These are phyloP conservation scores for Beauveria medogensis DNA, from an alignment of 2,329 filamentous ascomycete species.

Conservation along the genomic window DNA sequence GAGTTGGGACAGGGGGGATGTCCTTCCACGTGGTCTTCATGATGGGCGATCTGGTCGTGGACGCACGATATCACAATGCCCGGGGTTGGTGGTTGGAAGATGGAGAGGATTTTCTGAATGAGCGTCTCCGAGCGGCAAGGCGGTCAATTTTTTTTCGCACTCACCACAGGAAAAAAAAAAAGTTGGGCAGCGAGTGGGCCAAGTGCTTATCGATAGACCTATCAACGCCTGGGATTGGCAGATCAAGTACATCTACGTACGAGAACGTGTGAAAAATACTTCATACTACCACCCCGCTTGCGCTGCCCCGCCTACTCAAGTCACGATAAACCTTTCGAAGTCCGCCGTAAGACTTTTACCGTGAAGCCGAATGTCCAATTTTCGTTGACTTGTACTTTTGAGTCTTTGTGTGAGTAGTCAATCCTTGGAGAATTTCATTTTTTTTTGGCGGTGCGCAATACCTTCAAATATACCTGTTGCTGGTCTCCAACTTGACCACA, in stretches of 20 bases:
- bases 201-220: constrained; percentile 20
- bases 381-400: background rate
- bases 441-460: background rate
- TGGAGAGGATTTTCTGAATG: constrained; percentile 11
- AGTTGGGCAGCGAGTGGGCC: constrained; percentile 9
- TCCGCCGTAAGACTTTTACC: background rate
- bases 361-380: background rate
- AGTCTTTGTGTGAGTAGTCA: background rate
- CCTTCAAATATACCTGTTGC: background rate
- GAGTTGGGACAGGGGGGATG: constrained; percentile 81
- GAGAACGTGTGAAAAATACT: background rate
- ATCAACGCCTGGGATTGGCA: background rate
- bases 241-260: background rate
- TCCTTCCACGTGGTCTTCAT: constrained; percentile 64
- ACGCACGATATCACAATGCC: constrained; percentile 7
- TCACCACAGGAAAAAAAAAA: constrained; percentile 5
- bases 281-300: background rate
- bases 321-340: background rate
- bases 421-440: background rate
- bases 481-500: background rate
- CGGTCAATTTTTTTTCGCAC: constrained; percentile 27
- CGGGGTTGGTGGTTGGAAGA: constrained; percentile 9
- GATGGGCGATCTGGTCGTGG: constrained; percentile 25
- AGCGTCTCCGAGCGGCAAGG: constrained; percentile 12
- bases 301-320: background rate